Evolutionary conservation across 2,329 filamentous ascomycete genomes (phyloP).

Genomic region (Alternaria sp.): DNA sequence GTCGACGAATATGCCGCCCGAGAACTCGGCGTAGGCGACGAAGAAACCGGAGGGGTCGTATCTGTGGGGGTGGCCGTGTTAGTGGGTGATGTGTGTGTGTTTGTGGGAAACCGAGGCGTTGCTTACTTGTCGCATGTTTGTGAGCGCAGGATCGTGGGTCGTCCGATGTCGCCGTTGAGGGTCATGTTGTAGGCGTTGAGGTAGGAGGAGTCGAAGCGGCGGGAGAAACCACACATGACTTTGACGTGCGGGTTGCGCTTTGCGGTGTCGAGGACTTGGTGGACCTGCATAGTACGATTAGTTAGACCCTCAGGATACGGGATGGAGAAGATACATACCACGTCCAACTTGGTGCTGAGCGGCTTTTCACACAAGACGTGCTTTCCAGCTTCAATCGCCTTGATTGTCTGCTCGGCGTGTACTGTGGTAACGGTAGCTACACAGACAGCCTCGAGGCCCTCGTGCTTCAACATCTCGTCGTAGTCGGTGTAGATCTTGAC

Average conservation of each 20-base stretch:
- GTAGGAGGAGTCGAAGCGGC: slow-evolving; percentile 71
- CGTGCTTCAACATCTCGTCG: slow-evolving; percentile 63
- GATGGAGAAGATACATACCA: slow-evolving; percentile 52
- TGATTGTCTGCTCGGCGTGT: slow-evolving; percentile 64
- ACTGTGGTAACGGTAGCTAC: slow-evolving; percentile 62
- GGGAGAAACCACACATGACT: slow-evolving; percentile 70
- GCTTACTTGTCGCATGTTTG: slow-evolving; percentile 68
- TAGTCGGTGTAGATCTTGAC: slow-evolving; percentile 61
- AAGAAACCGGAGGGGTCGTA: slow-evolving; percentile 71
- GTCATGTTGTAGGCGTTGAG: slow-evolving; percentile 63
- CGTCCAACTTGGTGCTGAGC: slow-evolving; percentile 63
- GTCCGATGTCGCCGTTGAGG: slow-evolving; percentile 62
- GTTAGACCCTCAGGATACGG: neutral
- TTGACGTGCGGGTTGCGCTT: slow-evolving; percentile 64
- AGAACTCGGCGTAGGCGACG: slow-evolving; percentile 69
- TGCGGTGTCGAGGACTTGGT: slow-evolving; percentile 65
- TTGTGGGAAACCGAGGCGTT: neutral
- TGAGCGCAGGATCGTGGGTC: slow-evolving; percentile 65
- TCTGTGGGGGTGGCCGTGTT: neutral
- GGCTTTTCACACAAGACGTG: slow-evolving; percentile 69
- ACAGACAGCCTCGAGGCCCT: slow-evolving; percentile 62
- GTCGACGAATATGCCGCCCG: slow-evolving; percentile 74
- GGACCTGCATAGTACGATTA: slow-evolving; percentile 54
- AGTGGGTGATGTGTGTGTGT: neutral
- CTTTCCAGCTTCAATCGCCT: slow-evolving; percentile 60